A percentile compares a stretch with the other conserved stretches of the same genome.
Conservation (phyloP, 2,329 filamentous ascomycete species). For the Aspergillus melleus region DNA sequence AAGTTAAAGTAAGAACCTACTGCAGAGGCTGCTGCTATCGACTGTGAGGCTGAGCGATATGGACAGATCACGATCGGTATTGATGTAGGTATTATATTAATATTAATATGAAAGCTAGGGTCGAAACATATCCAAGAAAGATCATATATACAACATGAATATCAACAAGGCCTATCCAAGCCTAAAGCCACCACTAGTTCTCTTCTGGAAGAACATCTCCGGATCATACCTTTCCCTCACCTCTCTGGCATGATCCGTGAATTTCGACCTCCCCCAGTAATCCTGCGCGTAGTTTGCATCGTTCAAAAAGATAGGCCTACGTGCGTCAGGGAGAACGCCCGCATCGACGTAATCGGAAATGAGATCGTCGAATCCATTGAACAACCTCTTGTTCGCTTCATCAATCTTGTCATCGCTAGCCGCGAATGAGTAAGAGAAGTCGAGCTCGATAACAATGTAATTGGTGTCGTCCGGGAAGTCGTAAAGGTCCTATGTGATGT, state of each 20-base stretch:
- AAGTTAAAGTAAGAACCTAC: too few species aligned
- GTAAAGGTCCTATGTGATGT: constrained; percentile 35
- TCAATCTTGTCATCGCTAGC: constrained; percentile 41
- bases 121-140: too few species aligned
- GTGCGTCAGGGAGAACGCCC: constrained; percentile 40
- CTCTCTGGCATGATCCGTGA: constrained; percentile 32
- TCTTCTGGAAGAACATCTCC: constrained; percentile 42
- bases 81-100: too few species aligned
- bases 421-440: constrained; percentile 42
- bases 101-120: too few species aligned
- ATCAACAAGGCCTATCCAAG: constrained; percentile 14
- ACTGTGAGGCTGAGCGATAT: too few species aligned
- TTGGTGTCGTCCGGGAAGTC: constrained; percentile 41
- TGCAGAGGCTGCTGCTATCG: too few species aligned
- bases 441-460: constrained; percentile 48
- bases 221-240: constrained; percentile 42
- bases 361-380: constrained; percentile 36
- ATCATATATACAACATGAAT: not conserved
- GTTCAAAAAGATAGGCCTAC: constrained; percentile 50
- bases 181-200: constrained; percentile 43
- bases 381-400: constrained; percentile 39
- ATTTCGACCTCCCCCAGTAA: constrained; percentile 43
- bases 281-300: constrained; percentile 47
- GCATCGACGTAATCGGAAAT: constrained; percentile 36
- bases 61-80: too few species aligned